phyloP scores from a whole-genome alignment of 2,329 filamentous ascomycete species.

The Neocatenulostroma microsporum region DNA sequence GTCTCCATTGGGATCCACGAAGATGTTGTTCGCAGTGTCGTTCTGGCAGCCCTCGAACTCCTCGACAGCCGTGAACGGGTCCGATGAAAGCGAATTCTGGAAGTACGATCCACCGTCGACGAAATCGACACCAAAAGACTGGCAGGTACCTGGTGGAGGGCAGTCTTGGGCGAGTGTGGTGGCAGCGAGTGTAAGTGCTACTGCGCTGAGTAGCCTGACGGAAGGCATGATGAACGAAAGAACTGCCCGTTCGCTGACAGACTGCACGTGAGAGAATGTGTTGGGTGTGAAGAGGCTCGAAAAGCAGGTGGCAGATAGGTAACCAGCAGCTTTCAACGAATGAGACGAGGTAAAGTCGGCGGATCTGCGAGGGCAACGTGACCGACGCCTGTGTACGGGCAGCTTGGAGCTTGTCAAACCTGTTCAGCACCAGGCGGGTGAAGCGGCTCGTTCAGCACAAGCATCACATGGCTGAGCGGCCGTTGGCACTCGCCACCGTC shows the following conservation, averaged over 20 bases:
- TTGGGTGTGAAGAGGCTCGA: no score
- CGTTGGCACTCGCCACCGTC: no score
- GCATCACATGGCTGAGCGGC: no score
- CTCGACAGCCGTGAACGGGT: slow-evolving; percentile 37
- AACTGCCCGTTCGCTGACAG: no score
- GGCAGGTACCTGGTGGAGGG: slow-evolving; percentile 14
- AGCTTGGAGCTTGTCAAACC: no score
- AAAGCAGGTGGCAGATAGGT: no score
- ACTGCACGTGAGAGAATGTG: slow-evolving; percentile 1
- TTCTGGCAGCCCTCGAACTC: slow-evolving; percentile 38
- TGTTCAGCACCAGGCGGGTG: no score
- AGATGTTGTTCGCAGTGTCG: slow-evolving; percentile 35
- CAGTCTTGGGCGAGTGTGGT: slow-evolving; percentile 7
- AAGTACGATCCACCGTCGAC: slow-evolving; percentile 38
- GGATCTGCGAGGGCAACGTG: no score
- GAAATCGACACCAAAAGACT: slow-evolving; percentile 34
- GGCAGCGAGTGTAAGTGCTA: slow-evolving; percentile 9
- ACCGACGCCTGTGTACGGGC: no score
- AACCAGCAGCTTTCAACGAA: no score
- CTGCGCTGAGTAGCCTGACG: slow-evolving; percentile 4
- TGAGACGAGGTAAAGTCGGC: no score
- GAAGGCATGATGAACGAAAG: slow-evolving; percentile 12
- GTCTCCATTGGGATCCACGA: slow-evolving; percentile 35
- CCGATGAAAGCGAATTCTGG: slow-evolving; percentile 36
- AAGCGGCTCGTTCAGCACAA: no score